A percentile compares a stretch with the other conserved stretches of the same genome.
Conservation (phyloP, 129 eudicot species). For the Helianthus tuberosus region DNA sequence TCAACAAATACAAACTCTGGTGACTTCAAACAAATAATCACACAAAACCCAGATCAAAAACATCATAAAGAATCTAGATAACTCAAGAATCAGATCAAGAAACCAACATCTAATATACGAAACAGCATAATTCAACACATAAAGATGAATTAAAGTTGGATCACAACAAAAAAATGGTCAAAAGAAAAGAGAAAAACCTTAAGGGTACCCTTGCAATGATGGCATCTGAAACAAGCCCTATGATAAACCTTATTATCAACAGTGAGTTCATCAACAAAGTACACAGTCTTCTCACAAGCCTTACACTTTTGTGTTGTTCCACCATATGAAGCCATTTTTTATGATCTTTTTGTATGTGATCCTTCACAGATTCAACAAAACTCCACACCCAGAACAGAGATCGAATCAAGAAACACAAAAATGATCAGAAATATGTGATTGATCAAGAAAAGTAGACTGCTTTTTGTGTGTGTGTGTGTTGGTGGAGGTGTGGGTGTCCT, state of each 20-base stretch:
- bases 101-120: not conserved
- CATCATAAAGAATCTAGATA: not conserved
- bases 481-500: slow-evolving; percentile 22
- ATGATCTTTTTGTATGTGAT: slow-evolving; percentile 14
- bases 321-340: slow-evolving; percentile 61
- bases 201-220: slow-evolving; percentile 97
- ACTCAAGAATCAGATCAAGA: slow-evolving; percentile 1
- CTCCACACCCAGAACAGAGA: slow-evolving; percentile 25
- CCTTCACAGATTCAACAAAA: slow-evolving; percentile 16
- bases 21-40: slow-evolving; percentile 10
- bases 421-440: slow-evolving; percentile 18
- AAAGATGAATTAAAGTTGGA: slow-evolving; percentile 6
- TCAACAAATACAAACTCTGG: slow-evolving; percentile 3
- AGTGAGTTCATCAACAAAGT: slow-evolving; percentile 87
- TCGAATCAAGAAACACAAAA: slow-evolving; percentile 18
- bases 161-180: not conserved
- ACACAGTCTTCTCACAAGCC: slow-evolving; percentile 97
- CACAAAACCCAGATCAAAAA: slow-evolving; percentile 27
- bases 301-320: slow-evolving; percentile 95
- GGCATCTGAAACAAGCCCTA: slow-evolving; percentile 92
- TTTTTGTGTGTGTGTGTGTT: slow-evolving; percentile 27
- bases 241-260: slow-evolving; percentile 87
- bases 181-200: slow-evolving; percentile 55
- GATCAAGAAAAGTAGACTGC: slow-evolving; percentile 22
- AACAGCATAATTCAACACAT: slow-evolving; percentile 2